Base-by-base conservation (phyloP, 2,329 filamentous ascomycete genomes). In the Aspergillus neotritici region DNA sequence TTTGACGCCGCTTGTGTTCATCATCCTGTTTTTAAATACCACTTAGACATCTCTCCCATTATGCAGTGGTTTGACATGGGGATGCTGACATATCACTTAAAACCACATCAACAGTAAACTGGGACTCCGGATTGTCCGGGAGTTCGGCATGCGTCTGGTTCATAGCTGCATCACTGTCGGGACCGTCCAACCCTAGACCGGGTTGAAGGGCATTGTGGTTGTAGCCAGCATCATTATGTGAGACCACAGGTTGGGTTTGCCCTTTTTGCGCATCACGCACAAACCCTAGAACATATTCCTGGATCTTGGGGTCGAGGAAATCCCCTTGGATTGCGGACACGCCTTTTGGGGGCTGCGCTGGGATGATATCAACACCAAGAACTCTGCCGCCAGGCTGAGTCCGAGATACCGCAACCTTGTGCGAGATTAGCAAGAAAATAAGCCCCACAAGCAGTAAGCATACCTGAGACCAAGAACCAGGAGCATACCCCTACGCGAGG, bases 21-120 rank as follows among this genome's bases (percentile, higher is more conserved):
- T 95, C 84, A 98, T 85, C 93, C 93, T 98, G 78, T 72, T 67
- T 82, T 94, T 6, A 93, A 53, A 89, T 88, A 80, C 93, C 86
- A 91, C 84, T 94, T 80, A 96, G 78, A 75, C 83, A 94, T 73
- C 81, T 88, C 74, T 86, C 84, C 73, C 80, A 84, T 73, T 86
- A 89, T 61, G 84, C 84, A 61, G 77, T 76, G 41, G 79, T 86
- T 73, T 87, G 86, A 59, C 82, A 76, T 89, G 89, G 96, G 84
- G 93, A 90, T 77, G 78, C 91, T 80, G 83, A 98, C 93, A 98
- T 98, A 79, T 98, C 93, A 81, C 88, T 95, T 64, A 98, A 74
- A 64, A 98, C 87, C 62, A 98, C 80, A 71, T 97, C 87, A 52
- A 96, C 90, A 60, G 79, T 79, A 60, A 41, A 47, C 25, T 31